phyloP scores from a whole-genome alignment of 306 rosid genomes.

The Potentilla sterilis region DNA sequence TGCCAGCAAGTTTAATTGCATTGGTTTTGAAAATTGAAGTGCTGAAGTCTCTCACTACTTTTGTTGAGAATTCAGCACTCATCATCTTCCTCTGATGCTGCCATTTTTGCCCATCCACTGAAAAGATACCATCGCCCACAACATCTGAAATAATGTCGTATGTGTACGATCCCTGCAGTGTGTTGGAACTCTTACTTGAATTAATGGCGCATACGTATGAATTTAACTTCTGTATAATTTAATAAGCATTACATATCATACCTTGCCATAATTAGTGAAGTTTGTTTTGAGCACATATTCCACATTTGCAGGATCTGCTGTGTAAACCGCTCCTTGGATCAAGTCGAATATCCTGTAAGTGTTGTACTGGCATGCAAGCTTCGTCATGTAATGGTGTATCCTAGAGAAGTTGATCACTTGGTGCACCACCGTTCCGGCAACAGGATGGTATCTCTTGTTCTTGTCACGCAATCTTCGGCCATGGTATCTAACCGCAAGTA shows the following conservation, averaged over 20 bases:
- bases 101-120: constrained; percentile 23
- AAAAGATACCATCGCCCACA: constrained; percentile 18
- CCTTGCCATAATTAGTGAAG: constrained; percentile 34
- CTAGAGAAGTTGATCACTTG: constrained; percentile 17
- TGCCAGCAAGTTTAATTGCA: constrained; percentile 21
- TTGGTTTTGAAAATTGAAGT: constrained; percentile 14
- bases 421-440: constrained; percentile 16
- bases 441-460: constrained; percentile 24
- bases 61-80: constrained; percentile 16
- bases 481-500: background rate
- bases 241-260: background rate
- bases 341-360: constrained; percentile 20
- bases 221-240: background rate
- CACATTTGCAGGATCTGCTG: constrained; percentile 29
- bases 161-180: constrained; percentile 14
- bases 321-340: constrained; percentile 19
- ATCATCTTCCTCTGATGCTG: constrained; percentile 13
- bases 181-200: background rate
- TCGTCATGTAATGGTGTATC: constrained; percentile 27
- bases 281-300: constrained; percentile 36
- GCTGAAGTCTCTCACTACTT: constrained; percentile 15
- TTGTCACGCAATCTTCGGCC: background rate
- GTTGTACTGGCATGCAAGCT: constrained; percentile 14
- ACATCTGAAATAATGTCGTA: background rate
- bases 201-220: background rate